phyloP scores from a whole-genome alignment of 78 protist species.

The Dictyostelium intermedium region DNA sequence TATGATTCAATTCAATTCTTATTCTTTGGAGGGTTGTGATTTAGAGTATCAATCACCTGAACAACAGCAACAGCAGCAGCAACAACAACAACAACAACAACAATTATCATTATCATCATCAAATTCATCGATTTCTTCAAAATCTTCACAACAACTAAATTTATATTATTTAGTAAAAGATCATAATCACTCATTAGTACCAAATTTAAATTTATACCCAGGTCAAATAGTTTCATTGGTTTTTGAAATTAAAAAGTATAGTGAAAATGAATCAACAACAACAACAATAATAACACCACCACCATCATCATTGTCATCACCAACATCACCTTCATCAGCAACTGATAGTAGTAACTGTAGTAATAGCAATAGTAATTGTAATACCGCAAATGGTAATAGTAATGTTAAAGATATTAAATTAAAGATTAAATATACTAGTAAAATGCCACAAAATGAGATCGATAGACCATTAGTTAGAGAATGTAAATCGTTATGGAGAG shows the following conservation, averaged over 20 bases:
- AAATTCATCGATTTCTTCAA: neutral
- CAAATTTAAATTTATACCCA: slow-evolving; percentile 45
- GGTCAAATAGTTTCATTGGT: slow-evolving; percentile 50
- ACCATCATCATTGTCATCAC: neutral
- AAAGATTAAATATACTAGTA: slow-evolving; percentile 41
- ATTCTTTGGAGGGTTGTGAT: slow-evolving; percentile 46
- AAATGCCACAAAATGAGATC: slow-evolving; percentile 1
- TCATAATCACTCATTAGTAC: slow-evolving; percentile 12
- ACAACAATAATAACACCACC: neutral
- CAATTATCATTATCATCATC: neutral
- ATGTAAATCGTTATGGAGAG: slow-evolving; percentile 72
- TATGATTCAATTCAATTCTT: slow-evolving; percentile 12
- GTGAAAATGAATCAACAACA: neutral
- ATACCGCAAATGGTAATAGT: neutral
- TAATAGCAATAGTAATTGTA: neutral
- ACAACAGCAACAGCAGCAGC: neutral
- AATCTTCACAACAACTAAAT: neutral
- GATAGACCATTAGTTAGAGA: slow-evolving; percentile 13
- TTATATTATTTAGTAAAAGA: slow-evolving; percentile 58
- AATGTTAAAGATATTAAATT: neutral
- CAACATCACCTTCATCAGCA: neutral
- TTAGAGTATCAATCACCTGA: neutral
- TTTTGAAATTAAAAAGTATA: slow-evolving; percentile 63
- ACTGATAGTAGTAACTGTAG: neutral
- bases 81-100: neutral